Base-by-base conservation (phyloP, 495 filamentous ascomycete species). In the Tirmania nivea region DNA sequence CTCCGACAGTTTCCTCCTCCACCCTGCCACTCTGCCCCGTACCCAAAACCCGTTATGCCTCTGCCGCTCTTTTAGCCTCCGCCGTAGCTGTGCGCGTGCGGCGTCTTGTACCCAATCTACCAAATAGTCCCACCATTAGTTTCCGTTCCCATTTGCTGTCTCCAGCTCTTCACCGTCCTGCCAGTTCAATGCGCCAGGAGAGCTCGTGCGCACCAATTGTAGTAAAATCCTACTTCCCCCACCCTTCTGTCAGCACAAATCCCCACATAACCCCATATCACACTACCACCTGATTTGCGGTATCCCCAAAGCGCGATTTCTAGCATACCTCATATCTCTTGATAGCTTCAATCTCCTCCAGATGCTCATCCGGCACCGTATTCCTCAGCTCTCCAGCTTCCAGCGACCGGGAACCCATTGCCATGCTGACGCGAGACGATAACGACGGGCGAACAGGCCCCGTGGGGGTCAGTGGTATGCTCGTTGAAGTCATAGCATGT, bases 71-170 rank as follows among this genome's bases (percentile, higher is more conserved):
- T 83, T 77, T 61, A 83, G 82, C 51, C 88, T 75, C 49, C 88
- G 77, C 52, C 60, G 62, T 36, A 83, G 68, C 66, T 94, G 84
- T 66, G 94, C 90, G 49, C 87, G 80, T 12, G 88, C 81, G 1
- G 89, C 89, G 78, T 97, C 90, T 65, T 97, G 87, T 1, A 97
- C 87, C 90, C 90, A 97, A 66, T 97, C 88, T 75, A 50, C 52
- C 17, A 49, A 49, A 48, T 61, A 34, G 42, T n/a, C 42, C 14
- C 54, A 49, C 17, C 51, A 48, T 59, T 55, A 65, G 56, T 53
- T 53, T 52, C 55, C 25, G 52, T 49, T 51, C 52, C 47, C 55
- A 50, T 34, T 55, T 14, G 35, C 21, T 8, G 34, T 20, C 14
- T 45, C 57, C 17, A 35, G 16, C 39, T 16, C 2, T 16, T 54